Conservation (phyloP, 192 early-diverging fungal genomes). For the Backusella psychrophila region DNA sequence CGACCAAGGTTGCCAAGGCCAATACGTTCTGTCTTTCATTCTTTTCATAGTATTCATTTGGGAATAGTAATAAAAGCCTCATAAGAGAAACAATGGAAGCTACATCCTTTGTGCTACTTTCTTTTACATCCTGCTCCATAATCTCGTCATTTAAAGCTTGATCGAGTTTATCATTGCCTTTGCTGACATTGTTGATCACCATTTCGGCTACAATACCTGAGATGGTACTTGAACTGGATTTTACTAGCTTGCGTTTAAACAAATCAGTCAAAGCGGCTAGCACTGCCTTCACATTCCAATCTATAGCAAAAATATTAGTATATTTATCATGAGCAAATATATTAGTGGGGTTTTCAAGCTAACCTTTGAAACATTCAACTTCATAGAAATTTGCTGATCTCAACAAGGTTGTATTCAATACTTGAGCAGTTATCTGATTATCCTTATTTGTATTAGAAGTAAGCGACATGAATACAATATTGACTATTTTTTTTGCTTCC, state of each 20-base stretch:
- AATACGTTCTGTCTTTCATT: constrained; percentile 40
- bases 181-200: neutral
- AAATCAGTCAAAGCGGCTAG: constrained; percentile 3
- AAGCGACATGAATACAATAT: constrained; percentile 29
- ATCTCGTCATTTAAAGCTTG: neutral
- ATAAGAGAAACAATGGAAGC: constrained; percentile 22
- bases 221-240: neutral
- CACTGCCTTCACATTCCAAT: constrained; percentile 17
- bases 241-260: neutral
- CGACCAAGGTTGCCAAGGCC: constrained; percentile 28
- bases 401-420: constrained; percentile 36
- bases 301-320: neutral
- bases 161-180: neutral
- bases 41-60: constrained; percentile 49
- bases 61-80: constrained; percentile 44
- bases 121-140: neutral
- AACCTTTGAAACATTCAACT: constrained; percentile 38
- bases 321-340: too few species aligned
- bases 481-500: constrained; percentile 29
- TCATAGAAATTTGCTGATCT: constrained; percentile 51
- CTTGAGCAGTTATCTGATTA: constrained; percentile 18
- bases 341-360: neutral
- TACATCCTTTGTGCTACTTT: neutral
- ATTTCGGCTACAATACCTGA: neutral
- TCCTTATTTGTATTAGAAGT: neutral